Evolutionary conservation across 768 basidiomycete species (phyloP), one percentile per base, ranked within the genome.

Genomic region (Tulasnella sp.): DNA sequence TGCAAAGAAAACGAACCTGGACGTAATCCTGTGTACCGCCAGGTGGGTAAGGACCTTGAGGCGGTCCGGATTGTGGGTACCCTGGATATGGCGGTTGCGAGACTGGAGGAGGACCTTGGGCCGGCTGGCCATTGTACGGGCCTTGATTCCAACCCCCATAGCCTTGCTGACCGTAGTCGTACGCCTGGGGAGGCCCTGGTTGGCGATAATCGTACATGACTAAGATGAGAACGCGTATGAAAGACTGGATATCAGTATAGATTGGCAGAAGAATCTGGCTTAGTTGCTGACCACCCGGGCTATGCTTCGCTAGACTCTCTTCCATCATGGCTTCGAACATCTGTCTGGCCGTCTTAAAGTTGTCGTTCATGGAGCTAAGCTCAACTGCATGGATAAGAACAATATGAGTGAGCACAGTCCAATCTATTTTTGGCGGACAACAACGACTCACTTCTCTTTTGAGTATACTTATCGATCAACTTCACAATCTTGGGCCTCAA

Each of bases 261-360:
- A n/a, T n/a, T n/a, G n/a, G n/a, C n/a, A n/a, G n/a, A n/a, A n/a
- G n/a, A n/a, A n/a, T n/a, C n/a, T n/a, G n/a, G n/a, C n/a, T n/a
- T n/a, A 42, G 21, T 15, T 9, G 19, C 75, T 51, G 67, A 84
- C 84, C 74, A 49, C 78, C 83, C 10, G 80, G 63, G 44, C 61
- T 76, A 65, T 89, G 84, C 60, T 84, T 75, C 3, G 87, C 83
- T 29, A 92, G 73, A 65, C 85, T 87, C 62, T 92, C 90, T 67
- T 92, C 89, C 82, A 93, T 90, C 85, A 96, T 88, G 30, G 84
- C 74, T 67, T 96, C 92, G 66, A 93, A 98, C 56, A 93, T 89
- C 15, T 83, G 81, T 49, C 89, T 78, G 3, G 92, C 93, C 44
- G 85, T 82, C 27, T 92, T 79, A 66, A 98, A 96, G 17, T 83